These are phyloP conservation scores for Theobroma cacao DNA, from an alignment of 345 rosid genomes.

Conservation along the genomic window DNA sequence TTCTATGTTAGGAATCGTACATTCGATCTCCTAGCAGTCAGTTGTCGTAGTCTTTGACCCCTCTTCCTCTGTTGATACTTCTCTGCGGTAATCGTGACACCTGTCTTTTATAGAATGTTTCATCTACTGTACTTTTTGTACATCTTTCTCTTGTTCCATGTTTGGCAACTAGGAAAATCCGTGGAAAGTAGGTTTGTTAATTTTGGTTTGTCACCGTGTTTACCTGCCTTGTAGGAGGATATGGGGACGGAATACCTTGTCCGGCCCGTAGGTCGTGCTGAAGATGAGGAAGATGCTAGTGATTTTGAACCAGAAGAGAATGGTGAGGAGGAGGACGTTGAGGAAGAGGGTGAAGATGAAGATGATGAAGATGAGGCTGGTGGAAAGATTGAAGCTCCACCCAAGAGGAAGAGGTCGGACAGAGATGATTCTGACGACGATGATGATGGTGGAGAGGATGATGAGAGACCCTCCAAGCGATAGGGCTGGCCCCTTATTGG, in stretches of 20 bases:
- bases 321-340: conserved; percentile 57
- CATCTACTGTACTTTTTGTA: background rate
- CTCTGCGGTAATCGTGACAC: background rate
- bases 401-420: conserved; percentile 65
- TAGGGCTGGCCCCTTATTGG: conserved; percentile 37
- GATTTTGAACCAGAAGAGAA: conserved; percentile 86
- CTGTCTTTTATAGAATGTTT: background rate
- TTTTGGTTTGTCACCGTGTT: background rate
- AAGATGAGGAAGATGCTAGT: conserved; percentile 90
- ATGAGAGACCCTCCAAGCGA: conserved; percentile 85
- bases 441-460: conserved; percentile 72
- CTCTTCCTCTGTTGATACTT: background rate
- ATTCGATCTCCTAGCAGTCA: background rate
- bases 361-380: conserved; percentile 32
- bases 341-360: conserved; percentile 45
- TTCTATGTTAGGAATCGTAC: background rate
- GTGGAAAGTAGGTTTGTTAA: background rate
- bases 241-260: conserved; percentile 83
- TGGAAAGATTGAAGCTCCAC: conserved; percentile 64
- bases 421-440: conserved; percentile 46
- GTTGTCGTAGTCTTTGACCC: background rate
- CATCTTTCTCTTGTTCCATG: background rate
- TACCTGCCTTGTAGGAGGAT: conserved; percentile 44
- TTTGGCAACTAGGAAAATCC: background rate
- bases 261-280: conserved; percentile 71